Base-by-base conservation (phyloP, 257 asterid genomes). In the Asclepias syriaca region DNA sequence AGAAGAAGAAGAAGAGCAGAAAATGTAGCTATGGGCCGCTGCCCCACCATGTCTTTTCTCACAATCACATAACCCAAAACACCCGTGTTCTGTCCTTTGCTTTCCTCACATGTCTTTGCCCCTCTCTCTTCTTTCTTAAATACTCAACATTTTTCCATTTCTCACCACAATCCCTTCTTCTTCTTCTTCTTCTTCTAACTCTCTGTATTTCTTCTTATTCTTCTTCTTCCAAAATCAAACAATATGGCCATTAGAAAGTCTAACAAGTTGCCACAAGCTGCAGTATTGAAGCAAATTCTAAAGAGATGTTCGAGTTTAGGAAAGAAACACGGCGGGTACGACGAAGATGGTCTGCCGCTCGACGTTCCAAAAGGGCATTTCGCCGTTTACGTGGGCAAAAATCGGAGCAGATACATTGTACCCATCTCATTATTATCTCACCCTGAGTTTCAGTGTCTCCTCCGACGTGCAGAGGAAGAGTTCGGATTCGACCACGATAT, bases 331-430 rank as follows among this genome's bases (percentile, higher is more conserved):
- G 76, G 71, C 1, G 76, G 73, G 0, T 77, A 79, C 67, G 66
- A 66, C 3, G 83, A 80, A 48, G 83, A 84, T 12, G 80, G 76
- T 0, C 83, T 74, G 6, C 87, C 89, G 0, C 21, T 72, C 11
- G 89, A 82, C 78, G 89, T 85, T 0, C 89, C 89, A 7, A 85
- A 85, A 72, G 89, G 87, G 0, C 89, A 85, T 66, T 85, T 85
- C 46, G 84, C 81, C n/a, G 84, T 85, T 0, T 85, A 83, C 50
- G 84, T 85, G 0, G 89, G 89, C 0, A 81, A 85, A 43, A 83
- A 85, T 27, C 49, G 89, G 68, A 78, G 60, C 71, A 72, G 87
- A 79, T 82, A 85, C 72, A 77, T 85, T 14, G 83, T 85, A 10
- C 87, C 85, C 19, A 82, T 85, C n/a, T 83, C 87, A 0, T 80